Evolutionary conservation across 805 yeast genomes (phyloP).

Genomic region (Ogataea sp.): DNA sequence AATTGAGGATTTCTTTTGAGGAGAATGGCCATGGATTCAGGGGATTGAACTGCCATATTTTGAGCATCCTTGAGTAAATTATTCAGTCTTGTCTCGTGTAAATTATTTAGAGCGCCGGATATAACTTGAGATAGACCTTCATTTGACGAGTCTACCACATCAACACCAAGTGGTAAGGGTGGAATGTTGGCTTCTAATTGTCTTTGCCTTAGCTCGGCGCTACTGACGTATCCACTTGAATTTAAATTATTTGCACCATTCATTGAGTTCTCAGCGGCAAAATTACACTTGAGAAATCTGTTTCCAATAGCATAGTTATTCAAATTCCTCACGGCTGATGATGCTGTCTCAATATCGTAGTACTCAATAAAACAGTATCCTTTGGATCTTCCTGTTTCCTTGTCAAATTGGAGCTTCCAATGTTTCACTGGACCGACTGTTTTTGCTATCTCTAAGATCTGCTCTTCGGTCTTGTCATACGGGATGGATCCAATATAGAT

Average conservation of each 20-base stretch:
- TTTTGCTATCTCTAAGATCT: conserved; percentile 70
- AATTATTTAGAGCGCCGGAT: conserved; percentile 34
- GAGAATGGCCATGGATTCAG: conserved; percentile 49
- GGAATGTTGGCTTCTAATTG: conserved; percentile 28
- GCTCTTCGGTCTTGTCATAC: conserved; percentile 90
- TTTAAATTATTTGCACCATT: conserved; percentile 8
- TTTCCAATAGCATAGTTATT: conserved; percentile 72
- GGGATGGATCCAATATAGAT: conserved; percentile 86
- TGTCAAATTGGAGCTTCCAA: conserved; percentile 74
- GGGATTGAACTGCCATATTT: conserved; percentile 47
- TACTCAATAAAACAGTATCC: conserved; percentile 88
- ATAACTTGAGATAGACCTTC: conserved; percentile 33
- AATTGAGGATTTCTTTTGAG: conserved; percentile 73
- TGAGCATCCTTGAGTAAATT: conserved; percentile 51
- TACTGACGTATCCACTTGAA: conserved; percentile 1
- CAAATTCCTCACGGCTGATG: conserved; percentile 83
- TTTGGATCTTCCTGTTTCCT: conserved; percentile 81
- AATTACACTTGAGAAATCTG: conserved; percentile 67
- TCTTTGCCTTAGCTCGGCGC: conserved; percentile 1
- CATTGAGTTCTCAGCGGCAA: conserved; percentile 44
- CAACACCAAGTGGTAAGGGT: conserved; percentile 48
- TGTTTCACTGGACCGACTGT: conserved; percentile 84
- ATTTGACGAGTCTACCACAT: conserved; percentile 26
- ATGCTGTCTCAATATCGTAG: conserved; percentile 76
- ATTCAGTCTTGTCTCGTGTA: conserved; percentile 39